Conservation (phyloP, 345 rosid genomes). For the Brassica carinata region DNA sequence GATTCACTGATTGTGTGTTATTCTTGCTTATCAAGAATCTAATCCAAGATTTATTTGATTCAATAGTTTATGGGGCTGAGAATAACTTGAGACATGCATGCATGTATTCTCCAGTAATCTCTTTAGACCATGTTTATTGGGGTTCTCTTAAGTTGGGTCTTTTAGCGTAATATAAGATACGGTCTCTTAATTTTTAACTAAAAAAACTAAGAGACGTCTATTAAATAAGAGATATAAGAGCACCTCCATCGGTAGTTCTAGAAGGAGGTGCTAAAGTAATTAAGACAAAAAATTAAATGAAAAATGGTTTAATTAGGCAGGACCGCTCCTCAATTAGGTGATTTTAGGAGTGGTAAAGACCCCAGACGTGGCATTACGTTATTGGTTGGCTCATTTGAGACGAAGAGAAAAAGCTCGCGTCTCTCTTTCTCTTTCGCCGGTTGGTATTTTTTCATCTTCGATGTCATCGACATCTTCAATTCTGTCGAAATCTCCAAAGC, state of each 20-base stretch:
- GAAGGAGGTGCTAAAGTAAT: background rate
- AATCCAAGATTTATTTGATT: conserved; percentile 2
- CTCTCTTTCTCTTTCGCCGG: background rate
- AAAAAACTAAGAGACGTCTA: no score
- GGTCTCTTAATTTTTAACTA: no score
- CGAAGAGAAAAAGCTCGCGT: no score
- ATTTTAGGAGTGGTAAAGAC: background rate
- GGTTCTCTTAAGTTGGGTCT: no score
- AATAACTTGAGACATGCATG: background rate
- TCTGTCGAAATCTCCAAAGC: background rate
- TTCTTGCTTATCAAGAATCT: conserved; percentile 6
- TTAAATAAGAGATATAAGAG: background rate
- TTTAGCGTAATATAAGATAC: no score
- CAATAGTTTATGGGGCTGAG: background rate
- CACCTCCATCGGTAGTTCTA: background rate
- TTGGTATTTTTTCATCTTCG: background rate
- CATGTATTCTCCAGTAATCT: background rate
- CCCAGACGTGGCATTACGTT: background rate
- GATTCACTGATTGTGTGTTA: background rate
- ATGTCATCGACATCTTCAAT: background rate
- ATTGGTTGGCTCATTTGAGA: background rate
- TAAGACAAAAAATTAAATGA: no score
- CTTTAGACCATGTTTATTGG: background rate
- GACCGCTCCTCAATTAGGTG: background rate
- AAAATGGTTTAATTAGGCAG: background rate